These are phyloP conservation scores for Ambrosia hybrid DNA, from an alignment of 140 eudicot species.

Conservation along the genomic window DNA sequence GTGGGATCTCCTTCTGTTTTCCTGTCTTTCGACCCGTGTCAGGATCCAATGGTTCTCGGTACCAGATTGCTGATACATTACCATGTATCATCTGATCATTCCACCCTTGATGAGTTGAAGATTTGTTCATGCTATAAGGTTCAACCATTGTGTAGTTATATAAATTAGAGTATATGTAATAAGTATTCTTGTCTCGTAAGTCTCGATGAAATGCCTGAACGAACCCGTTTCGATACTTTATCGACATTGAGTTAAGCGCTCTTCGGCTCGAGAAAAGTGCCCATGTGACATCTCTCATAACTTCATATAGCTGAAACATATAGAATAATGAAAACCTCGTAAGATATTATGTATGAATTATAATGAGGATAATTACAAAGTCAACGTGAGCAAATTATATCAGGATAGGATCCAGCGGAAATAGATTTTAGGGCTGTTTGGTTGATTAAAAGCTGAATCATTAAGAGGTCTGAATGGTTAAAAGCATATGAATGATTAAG, in stretches of 20 bases:
- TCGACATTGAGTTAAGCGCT: constrained; percentile 80
- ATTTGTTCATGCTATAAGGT: constrained; percentile 33
- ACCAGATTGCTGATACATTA: constrained; percentile 85
- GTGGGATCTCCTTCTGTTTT: constrained; percentile 62
- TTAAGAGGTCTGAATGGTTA: too few relatives aligned
- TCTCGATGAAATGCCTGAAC: constrained; percentile 96
- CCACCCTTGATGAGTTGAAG: constrained; percentile 76
- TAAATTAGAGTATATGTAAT: constrained; percentile 81
- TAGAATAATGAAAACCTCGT: too few relatives aligned
- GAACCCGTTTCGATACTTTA: constrained; percentile 85
- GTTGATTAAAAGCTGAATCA: too few relatives aligned
- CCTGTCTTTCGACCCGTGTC: constrained; percentile 64
- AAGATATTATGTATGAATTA: too few relatives aligned
- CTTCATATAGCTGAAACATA: constrained; percentile 71
- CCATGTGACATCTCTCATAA: constrained; percentile 88
- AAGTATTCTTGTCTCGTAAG: constrained; percentile 70
- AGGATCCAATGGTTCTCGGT: constrained; percentile 80
- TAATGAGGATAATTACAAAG: too few relatives aligned
- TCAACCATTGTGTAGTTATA: constrained; percentile 65
- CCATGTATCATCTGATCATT: constrained; percentile 67
- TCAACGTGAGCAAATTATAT: too few relatives aligned
- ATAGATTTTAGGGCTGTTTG: too few relatives aligned
- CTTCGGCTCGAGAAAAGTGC: constrained; percentile 83
- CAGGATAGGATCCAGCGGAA: too few relatives aligned
- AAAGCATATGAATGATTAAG: too few relatives aligned